Base-by-base conservation (phyloP, 2,329 filamentous ascomycete genomes). In the Trichophyton mentagrophytes region DNA sequence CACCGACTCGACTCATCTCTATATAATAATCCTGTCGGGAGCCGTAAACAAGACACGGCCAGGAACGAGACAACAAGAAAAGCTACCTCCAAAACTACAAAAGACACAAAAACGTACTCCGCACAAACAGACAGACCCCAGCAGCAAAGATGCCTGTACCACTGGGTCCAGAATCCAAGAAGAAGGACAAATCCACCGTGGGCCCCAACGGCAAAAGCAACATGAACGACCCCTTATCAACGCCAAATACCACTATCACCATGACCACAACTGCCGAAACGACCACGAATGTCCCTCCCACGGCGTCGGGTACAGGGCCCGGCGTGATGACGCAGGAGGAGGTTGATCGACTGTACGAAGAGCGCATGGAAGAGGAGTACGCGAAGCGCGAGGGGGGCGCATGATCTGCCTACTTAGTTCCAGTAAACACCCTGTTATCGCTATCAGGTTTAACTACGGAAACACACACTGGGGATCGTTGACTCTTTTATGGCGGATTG, bases 331-430 rank as follows among this genome's bases (percentile, higher is more conserved):
- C 70, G 60, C 72, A 71, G 64, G 74, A 73, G 56, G 74, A 77
- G 61, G 74, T 72, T 1, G 75, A 77, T 62, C 69, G 71, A 11
- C 62, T 75, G 46, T 78, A 77, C 62, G 71, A 76, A 63, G 75
- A 78, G 66, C 70, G 74, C 13, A 78, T 78, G 67, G 76, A 76
- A 67, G 76, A 76, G 55, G 77, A 79, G 66, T 76, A 77, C 67
- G 73, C 74, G 61, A 75, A 76, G 72, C 66, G 75, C 57, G 76
- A 77, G 65, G 72, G 72, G 1, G 72, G 73, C 68, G 73, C 77
- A 11, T 55, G 22, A 55, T 51, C 49, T 17, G 17, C 33, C 33
- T n/a, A n/a, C n/a, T n/a, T n/a, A n/a, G n/a, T n/a, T n/a, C n/a
- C n/a, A n/a, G n/a, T n/a, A n/a, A n/a, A n/a, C n/a, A n/a, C n/a